Percentiles rank a stretch among this genome's conserved stretches.
Evolutionary conservation across 805 yeast species (phyloP).

Genomic region (Myxozyma nipponensis): DNA sequence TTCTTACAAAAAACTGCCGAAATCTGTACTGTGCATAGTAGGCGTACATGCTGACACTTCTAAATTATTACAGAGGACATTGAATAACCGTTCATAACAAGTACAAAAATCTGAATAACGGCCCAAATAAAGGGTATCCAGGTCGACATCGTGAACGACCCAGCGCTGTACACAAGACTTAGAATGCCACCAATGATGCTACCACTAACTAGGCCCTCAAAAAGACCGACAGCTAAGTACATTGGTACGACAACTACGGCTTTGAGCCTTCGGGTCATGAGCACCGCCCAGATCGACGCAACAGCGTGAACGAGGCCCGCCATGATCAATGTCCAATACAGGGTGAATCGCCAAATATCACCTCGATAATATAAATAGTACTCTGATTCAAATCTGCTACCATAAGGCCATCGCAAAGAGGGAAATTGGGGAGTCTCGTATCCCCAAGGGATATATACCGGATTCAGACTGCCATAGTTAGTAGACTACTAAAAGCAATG

Average conservation of each 20-base stretch:
- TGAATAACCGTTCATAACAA: constrained; percentile 64
- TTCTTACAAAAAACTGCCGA: too few species aligned
- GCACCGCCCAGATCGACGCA: constrained; percentile 61
- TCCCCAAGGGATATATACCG: constrained; percentile 62
- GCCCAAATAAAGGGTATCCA: constrained; percentile 93
- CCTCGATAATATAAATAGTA: constrained; percentile 57
- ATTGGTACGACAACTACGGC: constrained; percentile 44
- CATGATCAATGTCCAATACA: constrained; percentile 74
- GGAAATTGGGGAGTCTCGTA: constrained; percentile 79
- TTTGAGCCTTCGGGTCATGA: constrained; percentile 45
- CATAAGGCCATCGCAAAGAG: constrained; percentile 68
- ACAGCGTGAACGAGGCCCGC: constrained; percentile 58
- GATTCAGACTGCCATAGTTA: constrained; percentile 6
- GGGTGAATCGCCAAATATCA: constrained; percentile 81
- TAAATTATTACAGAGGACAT: constrained; percentile 47
- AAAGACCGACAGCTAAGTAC: constrained; percentile 53
- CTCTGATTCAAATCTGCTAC: constrained; percentile 33
- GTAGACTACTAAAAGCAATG: neutral
- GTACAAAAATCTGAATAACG: constrained; percentile 59
- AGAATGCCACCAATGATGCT: constrained; percentile 67
- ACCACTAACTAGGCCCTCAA: constrained; percentile 69
- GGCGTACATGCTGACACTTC: too few species aligned
- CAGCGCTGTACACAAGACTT: constrained; percentile 20
- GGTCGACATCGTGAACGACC: constrained; percentile 81
- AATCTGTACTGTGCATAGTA: too few species aligned